Base-by-base conservation (phyloP, 225 moss, liverwort and hornwort species). In the Bryum argenteum region DNA sequence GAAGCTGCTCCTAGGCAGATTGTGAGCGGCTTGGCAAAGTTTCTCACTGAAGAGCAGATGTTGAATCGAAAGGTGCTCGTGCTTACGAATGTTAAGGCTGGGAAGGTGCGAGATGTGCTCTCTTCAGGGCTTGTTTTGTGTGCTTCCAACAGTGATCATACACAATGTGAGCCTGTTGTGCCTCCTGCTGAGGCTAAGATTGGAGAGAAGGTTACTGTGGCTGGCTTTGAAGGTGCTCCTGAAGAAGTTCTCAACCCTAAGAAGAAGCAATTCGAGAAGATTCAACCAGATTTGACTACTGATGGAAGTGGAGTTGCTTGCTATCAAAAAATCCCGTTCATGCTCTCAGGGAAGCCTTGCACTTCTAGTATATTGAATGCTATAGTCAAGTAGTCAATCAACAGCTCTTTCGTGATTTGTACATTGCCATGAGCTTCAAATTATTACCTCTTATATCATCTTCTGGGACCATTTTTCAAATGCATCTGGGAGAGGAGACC, bases 241-340 rank as follows among this genome's bases (percentile, higher is more conserved):
- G 96, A 97, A 79, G 85, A 91, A 26, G 70, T 91, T 44, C 82
- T 97, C 9, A 97, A 93, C 41, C 96, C 96, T 0, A 97, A 93
- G 77, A 97, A 93, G 80, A 97, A 97, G 76, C 96, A 97, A 52
- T 93, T 93, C 64, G 96, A 97, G 66, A 97, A 97, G 50, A 87
- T 93, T 59, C 90, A 91, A 66, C 96, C 91, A 16, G 93, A 93
- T 75, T 87, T 96, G 66, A 41, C 79, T 5, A 93, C 91, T 16
- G 82, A 93, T 52, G 85, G 77, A 16, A 72, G 48, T 15, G 96
- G 96, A 1, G 82, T 92, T 26, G 92, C 91, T 4, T 86, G 87
- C 42, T 92, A 89, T 70, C 93, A 86, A 83, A 86, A 85, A 76
- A 82, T 55, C 9, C 93, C 96, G 39, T 89, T 95, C 67, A 71